phyloP scores from a whole-genome alignment of 2,329 filamentous ascomycete genomes.

The Emergomyces orientalis region DNA sequence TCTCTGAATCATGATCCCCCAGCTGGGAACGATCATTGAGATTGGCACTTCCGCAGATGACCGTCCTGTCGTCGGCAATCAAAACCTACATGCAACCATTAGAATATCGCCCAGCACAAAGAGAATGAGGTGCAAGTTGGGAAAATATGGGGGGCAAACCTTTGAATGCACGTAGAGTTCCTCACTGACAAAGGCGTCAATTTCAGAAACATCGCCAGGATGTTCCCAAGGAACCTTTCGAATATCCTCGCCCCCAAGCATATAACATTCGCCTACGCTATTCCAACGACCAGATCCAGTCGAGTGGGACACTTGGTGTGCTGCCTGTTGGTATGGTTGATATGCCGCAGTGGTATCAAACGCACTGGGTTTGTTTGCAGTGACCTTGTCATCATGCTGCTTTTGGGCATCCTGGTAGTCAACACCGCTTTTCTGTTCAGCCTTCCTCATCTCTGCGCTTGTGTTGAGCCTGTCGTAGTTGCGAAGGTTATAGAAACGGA shows the following conservation, averaged over 20 bases:
- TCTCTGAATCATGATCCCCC: conserved; percentile 75
- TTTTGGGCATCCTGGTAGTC: conserved; percentile 37
- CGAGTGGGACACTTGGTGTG: conserved; percentile 43
- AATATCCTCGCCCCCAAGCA: conserved; percentile 58
- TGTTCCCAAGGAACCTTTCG: conserved; percentile 70
- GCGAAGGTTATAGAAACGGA: conserved; percentile 90
- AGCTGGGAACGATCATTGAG: conserved; percentile 68
- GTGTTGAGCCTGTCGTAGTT: conserved; percentile 88
- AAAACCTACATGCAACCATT: conserved; percentile 43
- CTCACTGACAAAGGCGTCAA: conserved; percentile 82
- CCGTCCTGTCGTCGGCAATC: conserved; percentile 72
- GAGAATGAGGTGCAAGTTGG: conserved; percentile 1
- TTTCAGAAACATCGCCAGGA: conserved; percentile 59
- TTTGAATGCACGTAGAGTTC: conserved; percentile 95
- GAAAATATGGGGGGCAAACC: conserved; percentile 20
- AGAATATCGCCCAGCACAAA: conserved; percentile 40
- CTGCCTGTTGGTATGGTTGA: conserved; percentile 63
- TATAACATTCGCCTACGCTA: conserved; percentile 66
- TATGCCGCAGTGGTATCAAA: conserved; percentile 43
- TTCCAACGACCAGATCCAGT: conserved; percentile 40
- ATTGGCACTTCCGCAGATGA: conserved; percentile 70
- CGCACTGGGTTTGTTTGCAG: conserved; percentile 26
- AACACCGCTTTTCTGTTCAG: conserved; percentile 36
- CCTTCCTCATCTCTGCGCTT: conserved; percentile 57
- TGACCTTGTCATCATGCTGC: conserved; percentile 39